phyloP scores from a whole-genome alignment of 2,329 filamentous ascomycete genomes.

The Hypoxylon sp. region DNA sequence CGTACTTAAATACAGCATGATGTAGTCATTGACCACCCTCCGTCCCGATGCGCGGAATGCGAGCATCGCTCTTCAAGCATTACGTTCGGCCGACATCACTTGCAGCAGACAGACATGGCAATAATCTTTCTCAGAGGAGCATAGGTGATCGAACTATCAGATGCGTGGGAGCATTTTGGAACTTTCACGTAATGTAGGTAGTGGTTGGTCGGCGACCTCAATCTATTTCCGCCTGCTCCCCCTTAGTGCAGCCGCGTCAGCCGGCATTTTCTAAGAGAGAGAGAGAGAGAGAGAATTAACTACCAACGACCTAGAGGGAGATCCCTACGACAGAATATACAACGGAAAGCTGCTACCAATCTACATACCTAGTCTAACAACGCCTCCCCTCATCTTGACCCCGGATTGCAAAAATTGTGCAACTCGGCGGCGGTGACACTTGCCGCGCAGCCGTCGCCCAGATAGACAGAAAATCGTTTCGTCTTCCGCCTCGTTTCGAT shows the following conservation, averaged over 20 bases:
- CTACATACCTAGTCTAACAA: neutral
- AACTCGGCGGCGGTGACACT: neutral
- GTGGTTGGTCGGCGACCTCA: conserved; percentile 7
- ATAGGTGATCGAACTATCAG: neutral
- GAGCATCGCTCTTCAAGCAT: neutral
- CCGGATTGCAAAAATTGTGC: conserved; percentile 8
- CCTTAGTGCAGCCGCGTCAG: neutral
- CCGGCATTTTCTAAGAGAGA: neutral
- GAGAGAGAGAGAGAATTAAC: neutral
- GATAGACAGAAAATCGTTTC: neutral
- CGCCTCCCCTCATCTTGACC: neutral
- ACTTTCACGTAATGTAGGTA: neutral
- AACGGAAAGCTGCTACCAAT: neutral
- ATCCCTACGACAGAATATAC: neutral
- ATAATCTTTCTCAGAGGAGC: neutral
- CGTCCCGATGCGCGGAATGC: neutral
- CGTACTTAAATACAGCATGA: conserved; percentile 12
- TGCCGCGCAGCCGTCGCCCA: neutral
- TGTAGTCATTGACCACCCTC: conserved; percentile 9
- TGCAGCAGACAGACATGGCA: neutral
- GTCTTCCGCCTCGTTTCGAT: neutral
- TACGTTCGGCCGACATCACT: conserved; percentile 8
- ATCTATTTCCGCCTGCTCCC: neutral
- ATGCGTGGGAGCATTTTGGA: neutral
- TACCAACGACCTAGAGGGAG: neutral